phyloP scores from a whole-genome alignment of 106 monocot genomes.

The Gastrodia elata region DNA sequence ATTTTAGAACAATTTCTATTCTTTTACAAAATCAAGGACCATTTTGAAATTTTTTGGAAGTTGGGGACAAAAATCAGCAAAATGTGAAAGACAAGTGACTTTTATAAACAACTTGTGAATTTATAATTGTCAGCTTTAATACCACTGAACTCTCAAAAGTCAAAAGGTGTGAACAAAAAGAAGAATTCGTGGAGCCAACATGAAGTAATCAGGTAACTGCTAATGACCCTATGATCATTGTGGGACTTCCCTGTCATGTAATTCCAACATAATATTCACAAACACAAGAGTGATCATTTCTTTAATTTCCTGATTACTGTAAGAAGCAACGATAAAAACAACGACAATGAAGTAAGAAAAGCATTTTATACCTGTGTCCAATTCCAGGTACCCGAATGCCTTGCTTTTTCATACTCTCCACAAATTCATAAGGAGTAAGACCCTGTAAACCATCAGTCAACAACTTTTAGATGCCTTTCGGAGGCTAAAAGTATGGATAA shows the following conservation, averaged over 20 bases:
- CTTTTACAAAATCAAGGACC: too few relatives aligned
- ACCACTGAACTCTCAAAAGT: background rate
- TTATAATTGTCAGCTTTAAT: background rate
- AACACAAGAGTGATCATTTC: too few relatives aligned
- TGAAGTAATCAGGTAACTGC: too few relatives aligned
- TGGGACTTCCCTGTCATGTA: too few relatives aligned
- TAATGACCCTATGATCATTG: too few relatives aligned
- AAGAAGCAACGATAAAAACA: background rate
- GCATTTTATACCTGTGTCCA: slow-evolving; percentile 79
- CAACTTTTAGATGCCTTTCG: background rate
- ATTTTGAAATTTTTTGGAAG: too few relatives aligned
- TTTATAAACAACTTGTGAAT: too few relatives aligned
- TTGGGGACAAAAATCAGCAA: too few relatives aligned
- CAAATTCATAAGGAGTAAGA: slow-evolving; percentile 91
- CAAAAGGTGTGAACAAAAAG: background rate
- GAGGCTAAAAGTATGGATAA: background rate
- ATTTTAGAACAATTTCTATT: too few relatives aligned
- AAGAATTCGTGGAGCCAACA: background rate
- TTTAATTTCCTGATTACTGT: background rate
- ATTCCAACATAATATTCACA: too few relatives aligned
- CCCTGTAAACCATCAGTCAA: slow-evolving; percentile 19
- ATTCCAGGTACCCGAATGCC: slow-evolving; percentile 97
- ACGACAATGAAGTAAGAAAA: background rate
- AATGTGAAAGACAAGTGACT: too few relatives aligned
- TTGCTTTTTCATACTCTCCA: slow-evolving; percentile 98